A percentile compares a stretch with the other conserved stretches of the same genome.
These are phyloP conservation scores for Barnettozyma hawaiiensis DNA, from an alignment of 1,139 yeast genomes.

Conservation along the genomic window DNA sequence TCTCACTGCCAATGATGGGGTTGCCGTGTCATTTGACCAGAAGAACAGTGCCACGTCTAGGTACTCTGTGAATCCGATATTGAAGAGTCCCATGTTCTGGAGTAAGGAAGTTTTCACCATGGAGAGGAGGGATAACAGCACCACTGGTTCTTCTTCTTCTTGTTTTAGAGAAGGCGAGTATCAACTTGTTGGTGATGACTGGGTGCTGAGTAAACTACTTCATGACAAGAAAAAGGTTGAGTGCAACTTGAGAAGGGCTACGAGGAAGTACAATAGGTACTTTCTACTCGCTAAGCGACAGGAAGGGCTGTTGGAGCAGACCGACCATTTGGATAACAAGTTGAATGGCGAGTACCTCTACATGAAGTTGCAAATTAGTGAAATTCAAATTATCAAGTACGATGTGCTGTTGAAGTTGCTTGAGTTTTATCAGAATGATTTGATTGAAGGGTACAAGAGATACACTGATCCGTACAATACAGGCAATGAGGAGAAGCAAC, in stretches of 20 bases:
- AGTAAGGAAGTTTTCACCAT: constrained; percentile 4
- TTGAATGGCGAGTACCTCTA: constrained; percentile 13
- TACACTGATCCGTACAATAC: constrained; percentile 14
- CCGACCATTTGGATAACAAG: neutral
- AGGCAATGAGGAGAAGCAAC: constrained; percentile 6
- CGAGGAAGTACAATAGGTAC: constrained; percentile 7
- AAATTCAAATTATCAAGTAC: constrained; percentile 9
- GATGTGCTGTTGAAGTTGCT: constrained; percentile 7
- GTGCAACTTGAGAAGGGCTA: constrained; percentile 2
- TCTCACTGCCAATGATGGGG: constrained; percentile 2
- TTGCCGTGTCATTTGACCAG: too few species aligned
- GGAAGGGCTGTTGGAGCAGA: neutral
- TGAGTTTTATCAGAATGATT: constrained; percentile 2
- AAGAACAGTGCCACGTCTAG: neutral
- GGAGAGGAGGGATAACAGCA: neutral
- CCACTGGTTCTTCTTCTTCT: neutral
- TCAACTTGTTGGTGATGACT: neutral
- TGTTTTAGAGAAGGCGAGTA: constrained; percentile 1
- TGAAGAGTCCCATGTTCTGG: constrained; percentile 7
- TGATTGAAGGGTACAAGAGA: constrained; percentile 6
- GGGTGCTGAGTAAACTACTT: neutral
- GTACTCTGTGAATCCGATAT: neutral
- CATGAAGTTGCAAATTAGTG: constrained; percentile 10
- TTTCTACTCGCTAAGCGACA: constrained; percentile 2
- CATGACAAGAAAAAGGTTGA: neutral